A percentile compares a stretch with the other conserved stretches of the same genome.
These are phyloP conservation scores for Theobroma grandiflorum DNA, from an alignment of 441 rosid genomes.

Conservation along the genomic window DNA sequence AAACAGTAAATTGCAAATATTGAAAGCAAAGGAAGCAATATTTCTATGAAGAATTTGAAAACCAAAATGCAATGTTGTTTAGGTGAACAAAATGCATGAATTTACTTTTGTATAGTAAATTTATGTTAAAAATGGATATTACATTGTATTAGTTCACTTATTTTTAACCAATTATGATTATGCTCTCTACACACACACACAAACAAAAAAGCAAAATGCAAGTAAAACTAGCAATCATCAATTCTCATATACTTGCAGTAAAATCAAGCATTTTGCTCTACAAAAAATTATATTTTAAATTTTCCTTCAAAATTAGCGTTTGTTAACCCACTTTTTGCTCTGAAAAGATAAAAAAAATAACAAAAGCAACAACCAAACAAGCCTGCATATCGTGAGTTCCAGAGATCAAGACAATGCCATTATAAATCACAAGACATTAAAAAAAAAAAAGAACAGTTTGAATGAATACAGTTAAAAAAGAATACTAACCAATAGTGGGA, in stretches of 20 bases:
- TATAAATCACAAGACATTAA: not conserved
- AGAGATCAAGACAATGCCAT: constrained; percentile 6
- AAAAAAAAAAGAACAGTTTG: not conserved
- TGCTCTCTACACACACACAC: not conserved
- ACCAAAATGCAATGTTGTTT: not conserved
- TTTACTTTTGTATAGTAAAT: not conserved
- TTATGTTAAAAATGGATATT: not conserved
- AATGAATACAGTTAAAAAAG: not conserved
- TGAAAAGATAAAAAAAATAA: not conserved
- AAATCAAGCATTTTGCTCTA: not conserved
- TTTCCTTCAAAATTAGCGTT: not conserved
- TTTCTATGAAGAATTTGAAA: not conserved
- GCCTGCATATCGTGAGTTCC: not conserved
- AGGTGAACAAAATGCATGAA: not conserved
- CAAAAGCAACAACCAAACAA: not conserved
- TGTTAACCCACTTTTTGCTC: not conserved
- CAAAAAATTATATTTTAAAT: not conserved
- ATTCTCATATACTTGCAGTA: not conserved
- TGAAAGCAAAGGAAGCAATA: not conserved
- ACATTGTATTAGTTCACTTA: not conserved
- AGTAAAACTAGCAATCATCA: not conserved
- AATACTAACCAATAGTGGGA: constrained; percentile 51
- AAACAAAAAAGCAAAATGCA: not conserved
- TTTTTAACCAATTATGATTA: not conserved
- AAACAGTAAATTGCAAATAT: not conserved